Evolutionary conservation across 768 basidiomycete species (phyloP).

Genomic region (Guyanaporus albipodus): DNA sequence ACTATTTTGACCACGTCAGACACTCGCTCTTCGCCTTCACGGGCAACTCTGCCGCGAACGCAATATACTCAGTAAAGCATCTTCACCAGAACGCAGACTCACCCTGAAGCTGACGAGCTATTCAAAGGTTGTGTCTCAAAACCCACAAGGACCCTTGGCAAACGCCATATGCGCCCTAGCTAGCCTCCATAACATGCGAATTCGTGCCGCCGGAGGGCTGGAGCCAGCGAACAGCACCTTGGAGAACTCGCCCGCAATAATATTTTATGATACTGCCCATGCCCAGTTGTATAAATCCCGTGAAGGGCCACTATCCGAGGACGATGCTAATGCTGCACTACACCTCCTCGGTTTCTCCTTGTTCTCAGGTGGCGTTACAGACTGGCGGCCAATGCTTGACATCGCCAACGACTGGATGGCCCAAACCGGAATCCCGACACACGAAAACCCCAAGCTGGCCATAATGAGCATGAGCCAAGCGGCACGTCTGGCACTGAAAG

Average conservation of each 20-base stretch:
- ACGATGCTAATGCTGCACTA: conserved; percentile 73
- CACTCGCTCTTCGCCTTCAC: conserved; percentile 64
- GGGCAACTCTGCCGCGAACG: conserved; percentile 56
- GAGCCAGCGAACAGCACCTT: conserved; percentile 50
- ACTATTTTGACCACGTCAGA: conserved; percentile 73
- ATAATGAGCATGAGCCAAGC: conserved; percentile 52
- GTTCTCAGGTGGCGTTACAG: conserved; percentile 60
- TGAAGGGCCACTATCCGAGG: conserved; percentile 53
- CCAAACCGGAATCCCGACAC: conserved; percentile 56
- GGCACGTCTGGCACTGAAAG: conserved; percentile 61
- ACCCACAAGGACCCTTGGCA: conserved; percentile 68
- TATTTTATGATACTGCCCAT: conserved; percentile 66
- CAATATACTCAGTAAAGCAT: conserved; percentile 59
- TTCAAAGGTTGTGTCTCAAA: conserved; percentile 47
- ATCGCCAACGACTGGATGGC: conserved; percentile 75
- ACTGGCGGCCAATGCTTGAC: conserved; percentile 68
- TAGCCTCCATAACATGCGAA: conserved; percentile 61
- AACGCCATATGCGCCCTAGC: conserved; percentile 75
- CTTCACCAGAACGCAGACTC: neutral
- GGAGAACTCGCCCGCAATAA: conserved; percentile 55
- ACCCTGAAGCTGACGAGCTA: conserved; percentile 15
- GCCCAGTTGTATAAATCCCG: conserved; percentile 57
- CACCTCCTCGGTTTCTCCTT: conserved; percentile 74
- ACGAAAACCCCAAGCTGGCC: conserved; percentile 60
- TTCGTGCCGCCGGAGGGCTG: conserved; percentile 59